Evolutionary conservation across 1,284 basidiomycete genomes (phyloP).

Genomic region (Pseudozyma flocculosa): DNA sequence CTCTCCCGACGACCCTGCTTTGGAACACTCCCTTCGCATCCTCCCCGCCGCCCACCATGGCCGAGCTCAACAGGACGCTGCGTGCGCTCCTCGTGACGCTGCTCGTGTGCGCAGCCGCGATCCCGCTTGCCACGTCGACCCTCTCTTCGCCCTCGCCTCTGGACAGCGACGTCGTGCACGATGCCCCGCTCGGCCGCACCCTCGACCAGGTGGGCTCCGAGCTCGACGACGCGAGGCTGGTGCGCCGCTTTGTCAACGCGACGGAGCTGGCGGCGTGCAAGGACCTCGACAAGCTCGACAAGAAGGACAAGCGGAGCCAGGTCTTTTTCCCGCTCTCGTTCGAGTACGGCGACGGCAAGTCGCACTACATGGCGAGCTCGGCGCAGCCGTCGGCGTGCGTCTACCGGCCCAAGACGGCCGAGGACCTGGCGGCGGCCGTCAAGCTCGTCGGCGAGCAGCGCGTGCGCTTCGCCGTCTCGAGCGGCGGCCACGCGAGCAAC

Average conservation of each 20-base stretch:
- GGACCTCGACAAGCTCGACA: slow-evolving; percentile 14
- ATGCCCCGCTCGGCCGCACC: too few species aligned
- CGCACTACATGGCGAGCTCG: slow-evolving; percentile 32
- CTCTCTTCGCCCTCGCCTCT: not conserved
- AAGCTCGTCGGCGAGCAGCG: slow-evolving; percentile 36
- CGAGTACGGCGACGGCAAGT: slow-evolving; percentile 13
- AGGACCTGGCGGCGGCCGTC: slow-evolving; percentile 32
- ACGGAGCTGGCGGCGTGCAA: slow-evolving; percentile 31
- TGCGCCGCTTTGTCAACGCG: slow-evolving; percentile 6
- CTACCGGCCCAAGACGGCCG: slow-evolving; percentile 22
- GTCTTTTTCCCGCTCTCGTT: slow-evolving; percentile 24
- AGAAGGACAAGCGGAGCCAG: slow-evolving; percentile 5
- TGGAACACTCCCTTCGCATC: too few species aligned
- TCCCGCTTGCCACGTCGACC: not conserved
- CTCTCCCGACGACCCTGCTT: too few species aligned
- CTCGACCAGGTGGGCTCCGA: too few species aligned
- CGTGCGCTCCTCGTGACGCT: not conserved
- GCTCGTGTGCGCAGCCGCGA: not conserved
- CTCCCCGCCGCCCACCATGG: not conserved
- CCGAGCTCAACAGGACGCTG: not conserved
- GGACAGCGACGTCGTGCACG: not conserved
- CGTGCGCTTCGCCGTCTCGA: slow-evolving; percentile 34
- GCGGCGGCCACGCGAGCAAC: slow-evolving; percentile 40
- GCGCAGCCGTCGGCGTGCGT: slow-evolving; percentile 31
- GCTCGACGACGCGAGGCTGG: not conserved